phyloP scores from a whole-genome alignment of 2,329 filamentous ascomycete genomes.

The Diaporthe vaccinii region DNA sequence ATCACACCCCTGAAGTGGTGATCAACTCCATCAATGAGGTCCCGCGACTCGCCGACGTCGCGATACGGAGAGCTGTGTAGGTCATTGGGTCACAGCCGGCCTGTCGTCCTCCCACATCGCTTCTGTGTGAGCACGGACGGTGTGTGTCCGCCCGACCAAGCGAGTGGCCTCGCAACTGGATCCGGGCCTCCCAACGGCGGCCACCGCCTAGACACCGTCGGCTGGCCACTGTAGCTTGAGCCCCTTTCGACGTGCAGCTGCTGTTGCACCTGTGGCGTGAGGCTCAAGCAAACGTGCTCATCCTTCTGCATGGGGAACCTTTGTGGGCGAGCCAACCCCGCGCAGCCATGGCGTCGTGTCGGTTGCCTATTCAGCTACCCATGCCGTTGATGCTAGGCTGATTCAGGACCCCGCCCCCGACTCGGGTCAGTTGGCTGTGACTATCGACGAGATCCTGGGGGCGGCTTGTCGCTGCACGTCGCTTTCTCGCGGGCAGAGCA shows the following conservation, averaged over 20 bases:
- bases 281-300: constrained; percentile 31
- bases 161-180: neutral
- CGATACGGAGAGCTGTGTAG: constrained; percentile 18
- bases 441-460: constrained; percentile 21
- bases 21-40: constrained; percentile 13
- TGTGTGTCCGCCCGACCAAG: constrained; percentile 27
- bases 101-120: constrained; percentile 11
- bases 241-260: constrained; percentile 35
- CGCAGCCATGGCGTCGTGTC: constrained; percentile 20
- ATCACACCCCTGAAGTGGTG: constrained; percentile 18
- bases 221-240: constrained; percentile 15
- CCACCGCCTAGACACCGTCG: constrained; percentile 24
- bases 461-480: constrained; percentile 22
- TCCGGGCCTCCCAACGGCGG: constrained; percentile 19
- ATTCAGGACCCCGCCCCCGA: constrained; percentile 25
- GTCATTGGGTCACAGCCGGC: constrained; percentile 1
- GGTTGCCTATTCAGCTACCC: constrained; percentile 26
- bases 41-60: constrained; percentile 10
- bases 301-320: constrained; percentile 9
- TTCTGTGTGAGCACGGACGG: constrained; percentile 20
- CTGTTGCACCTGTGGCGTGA: constrained; percentile 29
- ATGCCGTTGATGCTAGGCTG: constrained; percentile 31
- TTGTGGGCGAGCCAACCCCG: constrained; percentile 16
- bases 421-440: constrained; percentile 28
- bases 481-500: constrained; percentile 31